Evolutionary conservation across 1,284 basidiomycete species (phyloP).

Genomic region (Ustilago sp.): DNA sequence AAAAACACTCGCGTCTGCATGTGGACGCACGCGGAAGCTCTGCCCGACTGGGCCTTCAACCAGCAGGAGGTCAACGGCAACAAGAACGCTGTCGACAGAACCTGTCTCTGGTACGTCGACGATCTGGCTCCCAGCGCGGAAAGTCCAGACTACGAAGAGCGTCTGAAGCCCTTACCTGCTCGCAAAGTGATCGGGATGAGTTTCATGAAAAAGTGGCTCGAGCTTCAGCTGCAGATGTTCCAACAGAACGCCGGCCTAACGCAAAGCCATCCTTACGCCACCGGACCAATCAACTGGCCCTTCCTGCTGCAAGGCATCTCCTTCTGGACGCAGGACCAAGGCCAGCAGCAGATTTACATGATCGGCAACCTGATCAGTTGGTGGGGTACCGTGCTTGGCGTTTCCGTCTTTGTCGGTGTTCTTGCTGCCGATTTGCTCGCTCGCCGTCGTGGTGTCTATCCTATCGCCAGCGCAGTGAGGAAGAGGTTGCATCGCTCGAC

Average conservation of each 20-base stretch:
- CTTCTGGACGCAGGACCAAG: constrained; percentile 89
- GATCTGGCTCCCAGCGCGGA: constrained; percentile 77
- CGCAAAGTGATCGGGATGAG: constrained; percentile 83
- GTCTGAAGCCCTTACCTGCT: constrained; percentile 67
- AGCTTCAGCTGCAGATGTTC: constrained; percentile 94
- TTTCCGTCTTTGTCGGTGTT: constrained; percentile 90
- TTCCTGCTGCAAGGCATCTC: constrained; percentile 94
- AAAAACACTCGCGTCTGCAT: constrained; percentile 88
- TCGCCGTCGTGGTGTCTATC: constrained; percentile 83
- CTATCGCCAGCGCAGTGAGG: constrained; percentile 82
- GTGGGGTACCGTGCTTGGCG: constrained; percentile 88
- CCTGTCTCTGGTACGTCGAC: constrained; percentile 87
- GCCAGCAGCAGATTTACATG: constrained; percentile 92
- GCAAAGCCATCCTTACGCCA: constrained; percentile 94
- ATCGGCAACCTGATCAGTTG: constrained; percentile 93
- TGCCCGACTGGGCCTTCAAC: constrained; percentile 96
- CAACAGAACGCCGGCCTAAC: constrained; percentile 97
- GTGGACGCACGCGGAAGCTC: constrained; percentile 84
- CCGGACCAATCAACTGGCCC: constrained; percentile 95
- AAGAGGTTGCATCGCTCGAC: constrained; percentile 91
- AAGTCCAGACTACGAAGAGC: constrained; percentile 56
- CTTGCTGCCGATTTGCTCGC: constrained; percentile 89
- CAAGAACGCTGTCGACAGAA: constrained; percentile 87
- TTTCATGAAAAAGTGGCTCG: constrained; percentile 94
- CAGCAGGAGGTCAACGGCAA: constrained; percentile 99